Conservation (phyloP, 176 grass and related monocot genomes). For the Aegilops tauschii region DNA sequence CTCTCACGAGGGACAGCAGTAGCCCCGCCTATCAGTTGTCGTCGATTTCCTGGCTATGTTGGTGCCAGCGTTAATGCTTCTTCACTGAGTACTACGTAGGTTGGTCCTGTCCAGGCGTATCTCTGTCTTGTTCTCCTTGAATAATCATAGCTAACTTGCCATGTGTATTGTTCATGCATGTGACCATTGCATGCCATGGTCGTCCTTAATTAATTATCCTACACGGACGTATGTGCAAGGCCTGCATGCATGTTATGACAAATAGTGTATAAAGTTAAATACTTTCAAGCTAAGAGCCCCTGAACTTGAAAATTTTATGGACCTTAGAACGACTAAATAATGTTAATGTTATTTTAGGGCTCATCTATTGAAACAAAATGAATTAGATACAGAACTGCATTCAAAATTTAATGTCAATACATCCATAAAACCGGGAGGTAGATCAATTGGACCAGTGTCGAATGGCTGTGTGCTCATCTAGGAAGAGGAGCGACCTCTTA, state of each 20-base stretch:
- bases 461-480: no score
- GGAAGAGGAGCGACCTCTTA: no score
- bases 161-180: neutral
- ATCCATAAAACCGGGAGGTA: no score
- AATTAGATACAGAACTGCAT: no score
- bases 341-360: no score
- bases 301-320: no score
- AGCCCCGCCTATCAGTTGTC: neutral
- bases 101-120: neutral
- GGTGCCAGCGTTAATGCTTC: conserved; percentile 7
- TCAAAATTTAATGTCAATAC: no score
- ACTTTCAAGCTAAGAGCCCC: no score
- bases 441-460: no score
- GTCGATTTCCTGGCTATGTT: conserved; percentile 29
- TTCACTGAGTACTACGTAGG: neutral
- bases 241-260: neutral
- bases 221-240: neutral
- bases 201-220: neutral
- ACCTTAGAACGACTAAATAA: no score
- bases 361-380: no score
- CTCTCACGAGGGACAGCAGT: neutral
- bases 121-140: neutral
- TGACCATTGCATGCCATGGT: neutral
- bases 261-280: no score
- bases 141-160: neutral